Base-by-base conservation (phyloP, 192 early-diverging fungal species). In the Thamnidium elegans region DNA sequence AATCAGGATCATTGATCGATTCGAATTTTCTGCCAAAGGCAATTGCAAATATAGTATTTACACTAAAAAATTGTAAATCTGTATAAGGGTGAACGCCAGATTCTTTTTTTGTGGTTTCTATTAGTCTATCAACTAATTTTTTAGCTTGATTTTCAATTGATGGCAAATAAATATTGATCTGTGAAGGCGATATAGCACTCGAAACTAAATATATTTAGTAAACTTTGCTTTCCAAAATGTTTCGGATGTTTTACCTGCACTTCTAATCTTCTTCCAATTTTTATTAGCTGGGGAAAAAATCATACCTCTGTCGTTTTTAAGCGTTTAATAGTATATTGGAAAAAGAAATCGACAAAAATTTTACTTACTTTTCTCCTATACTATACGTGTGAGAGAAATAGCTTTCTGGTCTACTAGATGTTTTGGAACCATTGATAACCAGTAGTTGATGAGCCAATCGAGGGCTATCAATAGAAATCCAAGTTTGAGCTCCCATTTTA, bases 261-360 rank as follows among this genome's bases (percentile, higher is more conserved):
- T 14, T 62, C 60, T 62, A 34, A 31, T 4, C 19, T 50, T 62
- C 19, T 50, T 48, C 61, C 61, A 62, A 11, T 65, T 10, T 34
- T 36, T 2, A 30, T 31, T 32, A 23, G 36, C 19, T 11, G 19
- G 21, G 7, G 63, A 26, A 45, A 55, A 53, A 3, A 55, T 39
- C 1, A 65, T 30, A 3, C 63, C 53, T 30, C 53, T 65, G 43
- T 15, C n/a, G 50, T 36, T 15, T n/a, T 39, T 31, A 51, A 17
- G 5, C 4, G 9, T 4, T 9, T 10, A 39, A 9, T 39, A 39
- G 1, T 39, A 39, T 10, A 39, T 4, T 9, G 9, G 9, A 39
- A 39, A 39, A 39, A 39, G 0, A 39, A 39, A 39, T 9, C 19
- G 30, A 20, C 19, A 39, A 63, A n/a, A 0, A 47, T 14, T 51